Base-by-base conservation (phyloP, 768 basidiomycete genomes). In the Cyclocybe cylindracea region DNA sequence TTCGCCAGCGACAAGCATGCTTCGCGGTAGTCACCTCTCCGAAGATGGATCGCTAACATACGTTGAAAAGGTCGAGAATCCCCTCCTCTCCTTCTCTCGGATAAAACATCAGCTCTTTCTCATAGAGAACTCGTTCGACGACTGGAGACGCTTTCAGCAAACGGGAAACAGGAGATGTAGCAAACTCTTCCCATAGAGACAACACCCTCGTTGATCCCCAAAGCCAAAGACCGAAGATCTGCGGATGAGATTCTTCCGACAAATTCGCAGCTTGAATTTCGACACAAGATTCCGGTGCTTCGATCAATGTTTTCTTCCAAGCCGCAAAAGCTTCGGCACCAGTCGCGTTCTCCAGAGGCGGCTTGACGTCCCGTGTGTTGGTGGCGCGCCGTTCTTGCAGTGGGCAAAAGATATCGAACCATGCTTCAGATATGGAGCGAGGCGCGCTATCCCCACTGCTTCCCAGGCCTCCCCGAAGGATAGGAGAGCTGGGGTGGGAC, bases 21-120 rank as follows among this genome's bases (percentile, higher is more conserved):
- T 10, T 69, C 61, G 44, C 73, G 63, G 58, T 67, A 84, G 60
- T 82, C 81, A 4, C 81, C n/a, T 7, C 82, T 69, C 7, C 82
- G 73, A 9, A 80, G 53, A 56, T 83, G 81, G 39, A 81, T 64
- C 0, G 79, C 79, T n/a, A 83, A n/a, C 65, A 78, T 75, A 32
- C 68, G 72, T 64, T 62, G 71, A 62, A 63, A 86, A 42, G 64
- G 57, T 16, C 16, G 16, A 16, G 16, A 16, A 16, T 16, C 16
- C 16, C 16, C 16, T n/a, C n/a, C n/a, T 16, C 16, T 16, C 16
- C 16, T 16, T 16, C 16, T 16, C 16, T 16, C 16, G 16, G 16
- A 16, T 16, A 16, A 16, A n/a, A 16, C 16, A 16, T 16, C 16
- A 24, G 16, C 16, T 16, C 16, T 16, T 16, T 16, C 16, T 16